Percentiles rank a stretch among this genome's conserved stretches.
These are phyloP conservation scores for Blastobotrys illinoisensis DNA, from an alignment of 1,139 yeast species.

Conservation along the genomic window DNA sequence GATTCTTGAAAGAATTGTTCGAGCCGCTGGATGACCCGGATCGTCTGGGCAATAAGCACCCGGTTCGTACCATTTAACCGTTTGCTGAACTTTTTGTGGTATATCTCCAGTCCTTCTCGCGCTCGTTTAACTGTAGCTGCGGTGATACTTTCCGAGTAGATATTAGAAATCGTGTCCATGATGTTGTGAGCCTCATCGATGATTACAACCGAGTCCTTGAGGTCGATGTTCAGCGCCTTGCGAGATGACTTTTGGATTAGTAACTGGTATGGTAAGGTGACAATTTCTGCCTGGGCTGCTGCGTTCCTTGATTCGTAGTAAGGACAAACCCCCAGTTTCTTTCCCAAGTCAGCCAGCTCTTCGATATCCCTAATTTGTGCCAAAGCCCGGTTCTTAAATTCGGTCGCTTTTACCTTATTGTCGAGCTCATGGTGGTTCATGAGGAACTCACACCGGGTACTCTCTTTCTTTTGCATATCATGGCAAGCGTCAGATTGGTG, in stretches of 20 bases:
- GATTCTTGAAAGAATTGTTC: slow-evolving; percentile 41
- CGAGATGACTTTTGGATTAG: slow-evolving; percentile 63
- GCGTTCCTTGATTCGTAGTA: slow-evolving; percentile 68
- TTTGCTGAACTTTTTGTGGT: slow-evolving; percentile 54
- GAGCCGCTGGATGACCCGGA: slow-evolving; percentile 51
- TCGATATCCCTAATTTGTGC: slow-evolving; percentile 76
- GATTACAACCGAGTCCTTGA: slow-evolving; percentile 62
- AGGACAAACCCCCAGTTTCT: slow-evolving; percentile 60
- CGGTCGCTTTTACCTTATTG: slow-evolving; percentile 34
- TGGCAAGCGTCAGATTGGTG: slow-evolving; percentile 77
- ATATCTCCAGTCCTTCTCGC: slow-evolving; percentile 45
- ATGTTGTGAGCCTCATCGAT: slow-evolving; percentile 94
- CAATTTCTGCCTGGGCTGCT: slow-evolving; percentile 56
- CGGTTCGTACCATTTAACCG: slow-evolving; percentile 71
- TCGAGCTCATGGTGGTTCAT: slow-evolving; percentile 33
- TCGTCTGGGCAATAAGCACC: slow-evolving; percentile 59
- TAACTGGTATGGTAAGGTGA: slow-evolving; percentile 83
- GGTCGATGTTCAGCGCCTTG: slow-evolving; percentile 50
- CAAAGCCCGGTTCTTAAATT: slow-evolving; percentile 56
- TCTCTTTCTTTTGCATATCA: slow-evolving; percentile 52
- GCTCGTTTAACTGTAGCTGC: slow-evolving; percentile 43
- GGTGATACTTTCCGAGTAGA: slow-evolving; percentile 60
- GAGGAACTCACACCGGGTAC: slow-evolving; percentile 48
- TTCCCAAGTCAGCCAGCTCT: slow-evolving; percentile 63
- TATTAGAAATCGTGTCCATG: slow-evolving; percentile 65